Evolutionary conservation across 2,329 filamentous ascomycete genomes (phyloP), one percentile per base, ranked within the genome.

Genomic region (Penicillium crustosum): DNA sequence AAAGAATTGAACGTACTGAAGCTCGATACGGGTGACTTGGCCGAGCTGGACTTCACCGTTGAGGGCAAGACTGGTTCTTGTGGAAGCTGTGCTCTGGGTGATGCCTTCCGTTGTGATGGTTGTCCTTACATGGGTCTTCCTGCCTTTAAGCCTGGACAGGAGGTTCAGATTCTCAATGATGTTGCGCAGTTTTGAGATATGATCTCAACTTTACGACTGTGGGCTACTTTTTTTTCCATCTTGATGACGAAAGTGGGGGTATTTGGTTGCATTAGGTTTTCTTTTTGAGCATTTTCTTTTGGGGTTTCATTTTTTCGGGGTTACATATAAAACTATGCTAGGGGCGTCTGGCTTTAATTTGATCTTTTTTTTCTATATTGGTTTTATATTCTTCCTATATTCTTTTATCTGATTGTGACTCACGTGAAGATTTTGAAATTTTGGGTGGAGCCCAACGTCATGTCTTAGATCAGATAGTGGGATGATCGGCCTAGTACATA

Each of bases 111-210:
- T 41, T 91, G 89, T 72, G 86, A 86, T 49, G 86, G 72, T 31
- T 90, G 88, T 69, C 93, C 93, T 1, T 96, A 94, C 72, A 90
- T 96, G 68, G 93, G 93, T 5, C 82, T 99, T 66, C 94, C 94
- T 15, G 90, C 94, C 5, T 99, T 99, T 82, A 96, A 97, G 81
- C 92, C 92, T 4, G 94, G 94, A 17, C 93, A 99, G 80, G 92
- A 97, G 78, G 92, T 97, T 50, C 84, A 87, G 70, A 81, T 99
- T 59, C 73, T 96, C 69, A 93, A 95, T 75, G 91, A 96, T 65
- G 86, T 91, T 70, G 85, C 91, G 58, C 93, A 96, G 79, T 78
- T 96, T 71, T 96, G 58, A 69, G 21, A 38, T 31, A 25, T 48
- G 7, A 7, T 48, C 7, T 36, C 35, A 19, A 23, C 21, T 15